phyloP scores from a whole-genome alignment of 2,329 filamentous ascomycete species.

The Aspergillus sp. region DNA sequence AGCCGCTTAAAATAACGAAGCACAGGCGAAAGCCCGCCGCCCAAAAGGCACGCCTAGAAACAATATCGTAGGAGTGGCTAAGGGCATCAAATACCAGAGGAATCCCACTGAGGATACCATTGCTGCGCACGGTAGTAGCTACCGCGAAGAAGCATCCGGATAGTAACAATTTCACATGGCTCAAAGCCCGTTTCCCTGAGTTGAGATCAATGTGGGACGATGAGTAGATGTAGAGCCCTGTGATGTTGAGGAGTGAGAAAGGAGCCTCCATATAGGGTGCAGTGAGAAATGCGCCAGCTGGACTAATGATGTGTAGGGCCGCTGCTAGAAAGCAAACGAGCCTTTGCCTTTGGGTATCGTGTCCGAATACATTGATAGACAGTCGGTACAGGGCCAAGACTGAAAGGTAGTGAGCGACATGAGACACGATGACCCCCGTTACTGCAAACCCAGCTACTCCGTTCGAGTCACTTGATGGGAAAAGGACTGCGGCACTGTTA shows the following conservation, averaged over 20 bases:
- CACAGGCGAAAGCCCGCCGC: constrained; percentile 54
- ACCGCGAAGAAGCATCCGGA: constrained; percentile 70
- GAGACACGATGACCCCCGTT: constrained; percentile 66
- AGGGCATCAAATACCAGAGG: constrained; percentile 67
- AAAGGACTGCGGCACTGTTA: constrained; percentile 24
- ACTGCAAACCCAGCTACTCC: constrained; percentile 35
- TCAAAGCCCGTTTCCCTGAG: constrained; percentile 24
- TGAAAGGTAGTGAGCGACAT: constrained; percentile 73
- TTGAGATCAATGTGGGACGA: constrained; percentile 39
- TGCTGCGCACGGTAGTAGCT: constrained; percentile 75
- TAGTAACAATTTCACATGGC: constrained; percentile 55
- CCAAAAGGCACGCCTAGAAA: constrained; percentile 36
- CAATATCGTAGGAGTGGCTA: constrained; percentile 43
- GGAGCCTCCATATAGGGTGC: constrained; percentile 80
- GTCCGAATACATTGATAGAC: constrained; percentile 56
- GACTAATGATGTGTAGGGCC: constrained; percentile 76
- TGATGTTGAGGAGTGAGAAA: constrained; percentile 75
- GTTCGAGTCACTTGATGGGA: constrained; percentile 19
- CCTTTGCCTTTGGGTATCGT: constrained; percentile 27
- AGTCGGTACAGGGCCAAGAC: constrained; percentile 71
- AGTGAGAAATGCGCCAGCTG: constrained; percentile 85
- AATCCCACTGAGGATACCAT: constrained; percentile 80
- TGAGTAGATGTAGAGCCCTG: constrained; percentile 70
- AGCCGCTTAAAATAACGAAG: constrained; percentile 65
- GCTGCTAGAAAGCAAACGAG: constrained; percentile 61